These are phyloP conservation scores for Irpex sp. DNA, from an alignment of 1,284 basidiomycete species.

Conservation along the genomic window DNA sequence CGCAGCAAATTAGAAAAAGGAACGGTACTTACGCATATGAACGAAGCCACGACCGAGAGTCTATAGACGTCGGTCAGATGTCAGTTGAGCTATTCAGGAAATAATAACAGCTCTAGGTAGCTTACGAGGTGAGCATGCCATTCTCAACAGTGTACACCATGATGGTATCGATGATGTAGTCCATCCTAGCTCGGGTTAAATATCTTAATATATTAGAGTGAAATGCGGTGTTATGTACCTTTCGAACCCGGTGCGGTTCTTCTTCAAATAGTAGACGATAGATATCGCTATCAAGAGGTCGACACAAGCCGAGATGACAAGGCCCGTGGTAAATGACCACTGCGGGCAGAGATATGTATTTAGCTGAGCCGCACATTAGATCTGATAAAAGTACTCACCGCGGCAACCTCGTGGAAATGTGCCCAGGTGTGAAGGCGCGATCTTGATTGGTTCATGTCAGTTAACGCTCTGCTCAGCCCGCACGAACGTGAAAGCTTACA, in stretches of 20 bases:
- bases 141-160: conserved; percentile 13
- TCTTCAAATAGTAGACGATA: conserved; percentile 7
- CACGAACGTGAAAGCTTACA: not conserved
- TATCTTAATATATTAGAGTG: not conserved
- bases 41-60: conserved; percentile 5
- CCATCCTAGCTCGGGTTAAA: conserved; percentile 4
- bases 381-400: not conserved
- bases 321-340: conserved; percentile 14
- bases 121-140: conserved; percentile 10
- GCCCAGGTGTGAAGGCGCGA: conserved; percentile 8
- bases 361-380: no score
- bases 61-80: not conserved
- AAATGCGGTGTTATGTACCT: not conserved
- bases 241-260: conserved; percentile 9
- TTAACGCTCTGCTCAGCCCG: no score
- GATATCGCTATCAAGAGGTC: conserved; percentile 11
- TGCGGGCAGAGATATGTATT: not conserved
- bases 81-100: not conserved
- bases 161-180: conserved; percentile 13
- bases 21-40: conserved; percentile 9
- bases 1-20: not conserved
- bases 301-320: conserved; percentile 9
- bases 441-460: not conserved
- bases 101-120: not conserved
- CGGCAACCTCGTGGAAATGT: conserved; percentile 6